These are phyloP conservation scores for Trichoderma polysporum DNA, from an alignment of 2,329 filamentous ascomycete genomes.

Conservation along the genomic window DNA sequence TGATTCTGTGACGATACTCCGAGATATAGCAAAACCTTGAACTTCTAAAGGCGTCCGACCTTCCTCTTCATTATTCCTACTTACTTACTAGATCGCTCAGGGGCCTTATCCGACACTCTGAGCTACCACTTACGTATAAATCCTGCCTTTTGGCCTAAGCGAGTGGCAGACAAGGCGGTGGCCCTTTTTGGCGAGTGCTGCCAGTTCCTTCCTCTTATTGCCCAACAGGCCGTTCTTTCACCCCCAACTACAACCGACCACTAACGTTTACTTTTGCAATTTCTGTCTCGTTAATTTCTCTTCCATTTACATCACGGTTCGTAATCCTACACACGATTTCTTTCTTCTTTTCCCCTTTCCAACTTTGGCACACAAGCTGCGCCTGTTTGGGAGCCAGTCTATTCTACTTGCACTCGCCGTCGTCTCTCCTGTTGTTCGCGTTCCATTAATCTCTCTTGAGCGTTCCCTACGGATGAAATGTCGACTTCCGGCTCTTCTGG, in stretches of 20 bases:
- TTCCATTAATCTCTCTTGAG: neutral
- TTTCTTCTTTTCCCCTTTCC: constrained; percentile 31
- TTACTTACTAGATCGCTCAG: neutral
- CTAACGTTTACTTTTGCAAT: constrained; percentile 21
- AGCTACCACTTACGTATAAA: neutral
- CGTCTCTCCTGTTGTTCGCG: constrained; percentile 18
- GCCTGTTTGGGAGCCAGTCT: constrained; percentile 28
- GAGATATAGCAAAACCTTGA: neutral
- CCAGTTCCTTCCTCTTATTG: constrained; percentile 27
- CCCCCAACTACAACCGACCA: neutral
- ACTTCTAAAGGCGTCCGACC: too few species aligned
- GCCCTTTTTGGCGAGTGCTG: constrained; percentile 30
- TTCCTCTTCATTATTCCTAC: too few species aligned
- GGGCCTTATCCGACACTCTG: neutral
- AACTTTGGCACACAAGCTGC: constrained; percentile 22
- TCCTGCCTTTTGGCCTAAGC: constrained; percentile 28
- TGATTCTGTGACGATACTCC: neutral
- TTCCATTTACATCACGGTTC: constrained; percentile 8
- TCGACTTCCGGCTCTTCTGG: constrained; percentile 31
- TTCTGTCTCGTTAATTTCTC: constrained; percentile 12
- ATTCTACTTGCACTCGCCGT: constrained; percentile 19
- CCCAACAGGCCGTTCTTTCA: constrained; percentile 21
- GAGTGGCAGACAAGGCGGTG: constrained; percentile 16
- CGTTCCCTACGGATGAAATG: constrained; percentile 29
- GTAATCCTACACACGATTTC: constrained; percentile 5